Evolutionary conservation across 169 alveolate genomes (phyloP).

Genomic region (Miamiensis avidus): DNA sequence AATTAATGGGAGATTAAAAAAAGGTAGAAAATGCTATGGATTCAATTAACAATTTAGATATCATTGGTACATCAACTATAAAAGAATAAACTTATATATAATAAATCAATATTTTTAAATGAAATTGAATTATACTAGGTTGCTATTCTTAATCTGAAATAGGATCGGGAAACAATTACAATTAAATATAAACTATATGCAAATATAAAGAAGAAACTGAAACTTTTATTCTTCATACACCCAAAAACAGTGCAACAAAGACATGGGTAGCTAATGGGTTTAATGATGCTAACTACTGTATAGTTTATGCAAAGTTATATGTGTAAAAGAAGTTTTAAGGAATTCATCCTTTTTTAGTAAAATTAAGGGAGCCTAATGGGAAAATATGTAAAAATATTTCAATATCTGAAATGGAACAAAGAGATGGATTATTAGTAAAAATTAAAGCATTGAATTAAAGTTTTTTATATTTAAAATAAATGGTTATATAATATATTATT

Average conservation of each 20-base stretch:
- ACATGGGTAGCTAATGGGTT: not conserved
- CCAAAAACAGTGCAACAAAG: not conserved
- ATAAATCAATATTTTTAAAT: no score
- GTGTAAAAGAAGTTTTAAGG: not conserved
- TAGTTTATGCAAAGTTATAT: not conserved
- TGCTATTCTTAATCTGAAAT: not conserved
- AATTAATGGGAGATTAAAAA: not conserved
- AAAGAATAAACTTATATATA: no score
- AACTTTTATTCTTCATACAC: not conserved
- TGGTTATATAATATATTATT: no score
- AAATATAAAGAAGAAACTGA: not conserved
- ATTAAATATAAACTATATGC: not conserved
- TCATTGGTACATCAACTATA: not conserved
- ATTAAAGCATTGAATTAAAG: no score
- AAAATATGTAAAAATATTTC: no score
- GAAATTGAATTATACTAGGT: not conserved
- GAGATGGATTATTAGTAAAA: not conserved
- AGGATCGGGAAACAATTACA: not conserved
- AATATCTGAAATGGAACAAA: not conserved
- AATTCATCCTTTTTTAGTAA: not conserved
- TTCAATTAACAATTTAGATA: not conserved
- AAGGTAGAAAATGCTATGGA: not conserved
- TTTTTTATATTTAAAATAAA: no score
- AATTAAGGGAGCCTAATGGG: not conserved
- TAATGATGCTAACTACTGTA: not conserved